Percentiles rank a stretch among this genome's conserved stretches.
These are phyloP conservation scores for Aegilops tauschii DNA, from an alignment of 176 grass and related monocot species.

Conservation along the genomic window DNA sequence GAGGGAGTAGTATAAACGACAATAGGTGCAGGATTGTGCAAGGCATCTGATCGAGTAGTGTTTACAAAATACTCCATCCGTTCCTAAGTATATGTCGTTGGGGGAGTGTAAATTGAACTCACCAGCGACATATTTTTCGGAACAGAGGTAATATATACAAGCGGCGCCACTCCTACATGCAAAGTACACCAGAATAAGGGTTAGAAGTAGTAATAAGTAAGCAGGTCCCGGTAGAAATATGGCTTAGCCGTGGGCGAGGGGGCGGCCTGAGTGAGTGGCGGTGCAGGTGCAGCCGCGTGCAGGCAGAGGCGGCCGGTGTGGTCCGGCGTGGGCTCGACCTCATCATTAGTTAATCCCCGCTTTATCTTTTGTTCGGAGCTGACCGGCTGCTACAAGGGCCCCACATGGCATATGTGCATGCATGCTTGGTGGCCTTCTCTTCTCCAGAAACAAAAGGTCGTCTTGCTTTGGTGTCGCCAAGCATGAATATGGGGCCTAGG, in stretches of 20 bases:
- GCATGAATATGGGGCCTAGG: too few relatives aligned
- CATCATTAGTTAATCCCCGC: slow-evolving; percentile 3
- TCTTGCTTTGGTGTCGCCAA: too few relatives aligned
- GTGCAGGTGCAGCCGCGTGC: not conserved
- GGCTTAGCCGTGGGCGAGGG: not conserved
- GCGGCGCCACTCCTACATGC: not conserved
- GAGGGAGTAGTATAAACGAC: not conserved
- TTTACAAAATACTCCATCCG: too few relatives aligned
- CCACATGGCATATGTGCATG: not conserved
- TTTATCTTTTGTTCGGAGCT: not conserved
- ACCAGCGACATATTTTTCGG: too few relatives aligned
- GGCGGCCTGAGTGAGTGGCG: not conserved
- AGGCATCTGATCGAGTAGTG: not conserved
- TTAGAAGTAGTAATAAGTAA: not conserved
- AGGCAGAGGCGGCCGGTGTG: slow-evolving; percentile 21
- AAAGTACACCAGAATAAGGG: too few relatives aligned
- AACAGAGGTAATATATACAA: not conserved
- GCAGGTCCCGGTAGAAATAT: not conserved
- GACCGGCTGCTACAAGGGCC: not conserved
- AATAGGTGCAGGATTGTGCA: not conserved
- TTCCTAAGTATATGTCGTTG: too few relatives aligned
- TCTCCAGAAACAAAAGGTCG: too few relatives aligned
- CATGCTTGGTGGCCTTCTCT: not conserved
- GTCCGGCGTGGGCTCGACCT: slow-evolving; percentile 46
- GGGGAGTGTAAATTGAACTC: too few relatives aligned